Conservation (phyloP, 192 early-diverging fungal species). For the Podila epicladia region DNA sequence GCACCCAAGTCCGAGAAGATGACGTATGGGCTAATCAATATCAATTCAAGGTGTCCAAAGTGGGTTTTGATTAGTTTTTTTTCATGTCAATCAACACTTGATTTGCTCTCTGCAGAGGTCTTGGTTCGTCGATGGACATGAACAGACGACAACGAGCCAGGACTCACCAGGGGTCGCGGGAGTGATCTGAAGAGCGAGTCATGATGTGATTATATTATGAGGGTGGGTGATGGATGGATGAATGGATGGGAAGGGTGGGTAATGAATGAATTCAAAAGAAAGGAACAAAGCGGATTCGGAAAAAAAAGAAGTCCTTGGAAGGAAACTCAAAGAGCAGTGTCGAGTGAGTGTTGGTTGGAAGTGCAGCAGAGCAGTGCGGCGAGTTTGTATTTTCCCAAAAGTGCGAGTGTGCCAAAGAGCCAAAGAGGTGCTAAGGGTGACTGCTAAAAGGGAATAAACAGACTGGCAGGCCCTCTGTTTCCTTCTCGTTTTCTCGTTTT, state of each 20-base stretch:
- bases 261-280: constrained; percentile 1
- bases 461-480: no score
- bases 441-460: no score
- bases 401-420: no score
- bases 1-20: constrained; percentile 87
- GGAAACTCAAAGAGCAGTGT: no score
- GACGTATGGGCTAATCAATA: constrained; percentile 74
- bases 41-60: neutral
- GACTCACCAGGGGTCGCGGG: constrained; percentile 65
- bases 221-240: neutral
- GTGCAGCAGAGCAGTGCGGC: no score
- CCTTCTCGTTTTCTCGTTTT: no score
- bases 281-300: neutral
- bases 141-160: neutral
- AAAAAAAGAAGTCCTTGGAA: constrained; percentile 2
- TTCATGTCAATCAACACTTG: neutral
- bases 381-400: no score
- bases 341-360: no score
- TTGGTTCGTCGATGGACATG: neutral
- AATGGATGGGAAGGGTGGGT: neutral
- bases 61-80: neutral
- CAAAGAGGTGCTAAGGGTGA: no score
- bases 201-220: constrained; percentile 35
- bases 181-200: constrained; percentile 63
- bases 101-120: no score